Conservation (phyloP, 179 eudicot species). For the Drosera spatulata region DNA sequence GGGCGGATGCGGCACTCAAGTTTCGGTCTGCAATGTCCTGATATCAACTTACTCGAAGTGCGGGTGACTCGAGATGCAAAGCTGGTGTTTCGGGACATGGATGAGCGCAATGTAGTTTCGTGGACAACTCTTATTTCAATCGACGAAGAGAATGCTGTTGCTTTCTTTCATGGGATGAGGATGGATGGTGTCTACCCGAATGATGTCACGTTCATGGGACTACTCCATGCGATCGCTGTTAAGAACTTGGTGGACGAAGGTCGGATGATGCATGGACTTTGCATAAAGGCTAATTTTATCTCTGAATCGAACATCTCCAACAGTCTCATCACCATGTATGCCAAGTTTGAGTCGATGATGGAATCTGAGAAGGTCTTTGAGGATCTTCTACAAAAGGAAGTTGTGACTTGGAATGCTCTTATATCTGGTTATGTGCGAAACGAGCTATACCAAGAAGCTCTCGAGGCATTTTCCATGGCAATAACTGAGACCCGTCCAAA, state of each 20-base stretch:
- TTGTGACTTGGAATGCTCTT: constrained; percentile 60
- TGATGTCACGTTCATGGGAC: constrained; percentile 66
- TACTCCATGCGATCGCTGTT: constrained; percentile 55
- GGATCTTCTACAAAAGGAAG: constrained; percentile 24
- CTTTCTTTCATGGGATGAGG: constrained; percentile 59
- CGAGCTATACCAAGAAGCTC: constrained; percentile 20
- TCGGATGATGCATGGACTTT: constrained; percentile 54
- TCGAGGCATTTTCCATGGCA: constrained; percentile 39
- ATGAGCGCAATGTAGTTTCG: constrained; percentile 62
- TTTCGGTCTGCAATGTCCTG: constrained; percentile 63
- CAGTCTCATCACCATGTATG: constrained; percentile 79
- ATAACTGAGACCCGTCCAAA: constrained; percentile 42
- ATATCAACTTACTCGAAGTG: constrained; percentile 74
- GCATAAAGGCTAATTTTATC: constrained; percentile 42
- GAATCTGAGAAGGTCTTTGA: constrained; percentile 37
- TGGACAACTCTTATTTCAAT: constrained; percentile 89
- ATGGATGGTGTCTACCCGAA: constrained; percentile 63
- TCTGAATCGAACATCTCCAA: constrained; percentile 55
- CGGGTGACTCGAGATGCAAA: constrained; percentile 40
- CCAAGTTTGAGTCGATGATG: constrained; percentile 39
- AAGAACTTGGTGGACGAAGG: constrained; percentile 47
- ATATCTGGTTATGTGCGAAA: constrained; percentile 35
- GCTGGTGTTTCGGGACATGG: constrained; percentile 45
- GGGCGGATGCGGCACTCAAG: constrained; percentile 33
- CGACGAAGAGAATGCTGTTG: constrained; percentile 40